Evolutionary conservation across 257 asterid genomes (phyloP).

Genomic region (Solanum microdontum): DNA sequence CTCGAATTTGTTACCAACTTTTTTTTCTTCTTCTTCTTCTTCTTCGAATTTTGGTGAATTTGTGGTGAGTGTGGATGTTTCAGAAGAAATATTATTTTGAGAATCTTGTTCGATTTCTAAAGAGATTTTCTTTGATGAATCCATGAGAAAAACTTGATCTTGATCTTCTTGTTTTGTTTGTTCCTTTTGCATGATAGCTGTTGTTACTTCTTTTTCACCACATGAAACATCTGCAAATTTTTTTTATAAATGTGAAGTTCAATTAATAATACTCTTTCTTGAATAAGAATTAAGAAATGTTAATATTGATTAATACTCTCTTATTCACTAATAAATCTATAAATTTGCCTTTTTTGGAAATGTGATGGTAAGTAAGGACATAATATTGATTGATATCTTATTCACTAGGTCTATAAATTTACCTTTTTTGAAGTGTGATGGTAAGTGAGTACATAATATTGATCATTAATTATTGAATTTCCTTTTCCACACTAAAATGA

Average conservation of each 20-base stretch:
- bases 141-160: constrained; percentile 15
- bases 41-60: constrained; percentile 29
- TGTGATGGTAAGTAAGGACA: background rate
- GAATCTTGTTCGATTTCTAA: constrained; percentile 62
- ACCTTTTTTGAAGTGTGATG: background rate
- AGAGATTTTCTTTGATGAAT: constrained; percentile 27
- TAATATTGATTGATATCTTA: background rate
- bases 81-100: constrained; percentile 1
- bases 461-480: background rate
- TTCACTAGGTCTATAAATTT: background rate
- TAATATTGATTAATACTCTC: background rate
- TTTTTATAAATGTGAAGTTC: background rate
- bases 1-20: background rate
- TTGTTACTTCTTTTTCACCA: constrained; percentile 9
- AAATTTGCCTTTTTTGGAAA: background rate
- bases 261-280: background rate
- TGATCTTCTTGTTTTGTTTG: constrained; percentile 15
- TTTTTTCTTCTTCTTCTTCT: background rate
- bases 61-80: constrained; percentile 48
- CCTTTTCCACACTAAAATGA: background rate
- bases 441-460: background rate
- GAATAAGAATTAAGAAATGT: background rate
- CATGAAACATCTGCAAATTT: background rate
- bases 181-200: constrained; percentile 18
- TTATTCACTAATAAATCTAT: background rate